A percentile compares a stretch with the other conserved stretches of the same genome.
Conservation (phyloP, 495 filamentous ascomycete species). For the Podospora didyma region DNA sequence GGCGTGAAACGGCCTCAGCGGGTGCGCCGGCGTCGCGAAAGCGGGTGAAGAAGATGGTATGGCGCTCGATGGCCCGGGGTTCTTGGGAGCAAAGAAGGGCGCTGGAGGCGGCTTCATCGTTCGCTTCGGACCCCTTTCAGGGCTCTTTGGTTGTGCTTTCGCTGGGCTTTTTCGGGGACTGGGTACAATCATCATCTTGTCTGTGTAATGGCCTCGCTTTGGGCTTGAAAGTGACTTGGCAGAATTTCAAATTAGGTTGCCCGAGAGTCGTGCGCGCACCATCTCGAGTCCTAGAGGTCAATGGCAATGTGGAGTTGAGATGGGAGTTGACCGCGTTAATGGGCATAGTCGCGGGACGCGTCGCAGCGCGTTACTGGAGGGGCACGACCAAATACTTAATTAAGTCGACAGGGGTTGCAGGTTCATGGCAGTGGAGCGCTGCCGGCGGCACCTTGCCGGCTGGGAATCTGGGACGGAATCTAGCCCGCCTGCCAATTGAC, state of each 20-base stretch:
- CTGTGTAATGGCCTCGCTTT: background rate
- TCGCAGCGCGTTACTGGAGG: slow-evolving; percentile 27
- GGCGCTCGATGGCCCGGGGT: slow-evolving; percentile 32
- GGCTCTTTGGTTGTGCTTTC: slow-evolving; percentile 15
- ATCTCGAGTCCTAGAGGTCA: background rate
- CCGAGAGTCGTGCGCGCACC: background rate
- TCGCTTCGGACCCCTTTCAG: slow-evolving; percentile 22
- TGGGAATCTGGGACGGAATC: no score
- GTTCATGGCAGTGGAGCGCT: background rate
- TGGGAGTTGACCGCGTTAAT: slow-evolving; percentile 25
- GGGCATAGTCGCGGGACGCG: slow-evolving; percentile 14
- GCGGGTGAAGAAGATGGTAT: slow-evolving; percentile 87
- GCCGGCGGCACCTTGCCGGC: no score
- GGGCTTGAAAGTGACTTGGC: background rate
- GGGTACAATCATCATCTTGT: slow-evolving; percentile 26
- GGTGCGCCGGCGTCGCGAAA: slow-evolving; percentile 78
- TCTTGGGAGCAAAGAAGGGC: slow-evolving; percentile 40
- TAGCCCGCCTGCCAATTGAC: no score
- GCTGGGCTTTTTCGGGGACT: slow-evolving; percentile 21
- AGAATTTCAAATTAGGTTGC: background rate
- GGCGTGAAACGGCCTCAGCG: slow-evolving; percentile 56
- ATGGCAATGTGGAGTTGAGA: background rate
- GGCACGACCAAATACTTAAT: no score
- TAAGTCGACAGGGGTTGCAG: slow-evolving; percentile 1
- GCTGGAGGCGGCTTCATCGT: slow-evolving; percentile 25